These are phyloP conservation scores for Colletotrichum magnum DNA, from an alignment of 2,329 filamentous ascomycete genomes.

Conservation along the genomic window DNA sequence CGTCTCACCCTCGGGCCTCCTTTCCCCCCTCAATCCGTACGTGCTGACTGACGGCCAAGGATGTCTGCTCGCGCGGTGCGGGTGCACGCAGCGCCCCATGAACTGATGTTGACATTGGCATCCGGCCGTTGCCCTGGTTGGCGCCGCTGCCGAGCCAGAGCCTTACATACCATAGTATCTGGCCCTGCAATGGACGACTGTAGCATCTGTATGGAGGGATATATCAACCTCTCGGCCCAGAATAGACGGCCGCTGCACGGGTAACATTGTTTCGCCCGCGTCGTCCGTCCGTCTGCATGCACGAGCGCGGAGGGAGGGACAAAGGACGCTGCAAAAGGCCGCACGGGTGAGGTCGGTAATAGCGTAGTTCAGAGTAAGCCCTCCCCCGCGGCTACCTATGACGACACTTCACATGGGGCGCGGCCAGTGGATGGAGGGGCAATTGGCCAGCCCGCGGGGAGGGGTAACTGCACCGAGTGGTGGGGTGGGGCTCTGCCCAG, in stretches of 20 bases:
- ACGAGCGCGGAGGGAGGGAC: no score
- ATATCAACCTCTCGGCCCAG: not conserved
- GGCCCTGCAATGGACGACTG: not conserved
- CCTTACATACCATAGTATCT: no score
- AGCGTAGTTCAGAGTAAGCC: not conserved
- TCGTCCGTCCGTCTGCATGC: no score
- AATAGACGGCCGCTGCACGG: not conserved
- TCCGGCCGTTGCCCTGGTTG: no score
- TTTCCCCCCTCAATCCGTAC: not conserved
- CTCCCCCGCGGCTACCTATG: constrained; percentile 22
- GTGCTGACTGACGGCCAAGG: not conserved
- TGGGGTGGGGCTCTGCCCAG: not conserved
- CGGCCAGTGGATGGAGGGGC: constrained; percentile 28
- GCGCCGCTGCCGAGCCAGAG: no score
- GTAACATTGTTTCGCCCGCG: not conserved
- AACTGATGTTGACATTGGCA: no score
- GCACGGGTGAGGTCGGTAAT: not conserved
- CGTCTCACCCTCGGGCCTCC: constrained; percentile 2
- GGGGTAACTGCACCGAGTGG: constrained; percentile 17
- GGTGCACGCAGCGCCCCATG: no score
- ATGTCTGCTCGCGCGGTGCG: no score
- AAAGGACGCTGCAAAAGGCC: not conserved
- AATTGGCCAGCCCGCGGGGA: constrained; percentile 19
- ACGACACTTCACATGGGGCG: constrained; percentile 38
- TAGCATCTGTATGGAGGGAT: not conserved